Percentiles rank a stretch among this genome's conserved stretches.
Conservation (phyloP, 306 rosid species). For the Lathyrus tuberosus region DNA sequence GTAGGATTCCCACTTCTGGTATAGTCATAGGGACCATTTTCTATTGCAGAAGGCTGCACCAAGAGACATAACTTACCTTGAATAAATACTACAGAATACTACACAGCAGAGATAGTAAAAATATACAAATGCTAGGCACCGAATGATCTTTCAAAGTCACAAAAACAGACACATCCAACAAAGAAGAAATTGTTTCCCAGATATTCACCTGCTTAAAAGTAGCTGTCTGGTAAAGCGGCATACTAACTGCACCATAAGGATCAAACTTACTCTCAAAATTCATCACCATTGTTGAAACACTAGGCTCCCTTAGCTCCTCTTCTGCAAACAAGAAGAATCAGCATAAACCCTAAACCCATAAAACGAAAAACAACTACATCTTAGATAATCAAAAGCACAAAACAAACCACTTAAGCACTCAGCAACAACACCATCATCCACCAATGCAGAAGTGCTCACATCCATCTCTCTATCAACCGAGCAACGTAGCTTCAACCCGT, state of each 20-base stretch:
- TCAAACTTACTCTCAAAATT: conserved; percentile 76
- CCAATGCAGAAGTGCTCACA: conserved; percentile 52
- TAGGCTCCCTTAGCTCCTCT: conserved; percentile 59
- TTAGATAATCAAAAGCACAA: conserved; percentile 5
- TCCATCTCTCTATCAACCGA: conserved; percentile 62
- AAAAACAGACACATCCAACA: not conserved
- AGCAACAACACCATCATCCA: conserved; percentile 43
- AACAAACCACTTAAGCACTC: conserved; percentile 54
- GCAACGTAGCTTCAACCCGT: conserved; percentile 54
- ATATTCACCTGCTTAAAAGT: conserved; percentile 86
- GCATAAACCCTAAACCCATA: conserved; percentile 14
- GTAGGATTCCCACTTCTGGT: conserved; percentile 98
- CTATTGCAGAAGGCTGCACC: conserved; percentile 81
- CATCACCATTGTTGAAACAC: conserved; percentile 74
- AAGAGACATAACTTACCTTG: conserved; percentile 17
- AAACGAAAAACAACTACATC: conserved; percentile 11
- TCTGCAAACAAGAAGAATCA: conserved; percentile 47
- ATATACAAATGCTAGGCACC: not conserved
- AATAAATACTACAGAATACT: conserved; percentile 24
- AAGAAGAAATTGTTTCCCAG: not conserved
- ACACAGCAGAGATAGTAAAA: conserved; percentile 15
- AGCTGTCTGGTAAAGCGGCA: conserved; percentile 90
- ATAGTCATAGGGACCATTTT: conserved; percentile 89
- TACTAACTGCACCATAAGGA: conserved; percentile 75
- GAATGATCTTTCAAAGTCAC: not conserved